Conservation (phyloP, 805 yeast genomes). For the Metschnikowia cerradonensis region DNA sequence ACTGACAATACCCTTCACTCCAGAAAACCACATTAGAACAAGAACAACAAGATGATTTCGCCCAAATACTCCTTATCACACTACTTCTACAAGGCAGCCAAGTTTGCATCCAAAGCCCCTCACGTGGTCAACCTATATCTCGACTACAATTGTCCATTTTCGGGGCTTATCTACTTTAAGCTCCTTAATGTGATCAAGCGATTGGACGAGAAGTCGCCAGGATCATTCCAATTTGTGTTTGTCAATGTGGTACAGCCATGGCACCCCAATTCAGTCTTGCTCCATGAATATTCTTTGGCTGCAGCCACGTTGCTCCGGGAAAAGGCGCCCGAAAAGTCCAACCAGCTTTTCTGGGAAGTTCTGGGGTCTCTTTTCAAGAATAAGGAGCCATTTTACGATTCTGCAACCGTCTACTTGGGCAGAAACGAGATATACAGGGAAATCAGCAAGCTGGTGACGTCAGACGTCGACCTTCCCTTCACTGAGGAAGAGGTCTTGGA, state of each 20-base stretch:
- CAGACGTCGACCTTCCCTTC: slow-evolving; percentile 27
- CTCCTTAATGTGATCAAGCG: slow-evolving; percentile 52
- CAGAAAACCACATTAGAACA: too few species aligned
- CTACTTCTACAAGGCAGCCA: slow-evolving; percentile 21
- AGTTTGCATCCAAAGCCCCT: slow-evolving; percentile 24
- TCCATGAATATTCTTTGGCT: slow-evolving; percentile 70
- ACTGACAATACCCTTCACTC: too few species aligned
- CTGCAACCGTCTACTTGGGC: slow-evolving; percentile 48
- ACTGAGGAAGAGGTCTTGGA: slow-evolving; percentile 27
- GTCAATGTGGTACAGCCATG: slow-evolving; percentile 84
- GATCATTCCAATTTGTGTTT: slow-evolving; percentile 56
- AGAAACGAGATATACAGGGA: slow-evolving; percentile 54
- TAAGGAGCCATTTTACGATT: slow-evolving; percentile 57
- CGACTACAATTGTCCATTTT: slow-evolving; percentile 77
- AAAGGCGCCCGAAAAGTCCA: slow-evolving; percentile 18
- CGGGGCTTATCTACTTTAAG: slow-evolving; percentile 59
- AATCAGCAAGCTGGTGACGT: slow-evolving; percentile 28
- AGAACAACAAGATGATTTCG: slow-evolving; percentile 30
- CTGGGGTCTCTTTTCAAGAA: slow-evolving; percentile 54
- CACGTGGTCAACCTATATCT: slow-evolving; percentile 58
- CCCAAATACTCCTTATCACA: slow-evolving; percentile 41
- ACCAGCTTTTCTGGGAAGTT: slow-evolving; percentile 41
- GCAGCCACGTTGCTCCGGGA: slow-evolving; percentile 60
- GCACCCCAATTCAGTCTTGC: slow-evolving; percentile 71
- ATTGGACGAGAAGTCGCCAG: slow-evolving; percentile 43